A percentile compares a stretch with the other conserved stretches of the same genome.
These are phyloP conservation scores for Phaeosphaeriaceae sp. DNA, from an alignment of 2,329 filamentous ascomycete genomes.

Conservation along the genomic window DNA sequence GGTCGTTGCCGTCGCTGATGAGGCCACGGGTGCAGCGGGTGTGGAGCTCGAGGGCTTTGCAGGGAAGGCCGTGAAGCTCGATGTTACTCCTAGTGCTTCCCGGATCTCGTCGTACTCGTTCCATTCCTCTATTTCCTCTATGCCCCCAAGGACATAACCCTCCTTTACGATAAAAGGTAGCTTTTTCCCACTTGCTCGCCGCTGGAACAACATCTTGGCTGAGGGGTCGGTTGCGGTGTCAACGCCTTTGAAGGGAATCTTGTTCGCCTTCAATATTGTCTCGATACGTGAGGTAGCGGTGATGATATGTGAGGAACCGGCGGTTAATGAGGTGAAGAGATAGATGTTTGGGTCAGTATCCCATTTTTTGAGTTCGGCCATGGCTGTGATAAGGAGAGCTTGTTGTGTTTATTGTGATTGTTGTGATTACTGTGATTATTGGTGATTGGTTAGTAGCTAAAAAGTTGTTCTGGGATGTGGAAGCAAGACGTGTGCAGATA, in stretches of 20 bases:
- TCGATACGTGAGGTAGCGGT: slow-evolving; percentile 95
- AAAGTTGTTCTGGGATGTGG: too few species aligned
- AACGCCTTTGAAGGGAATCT: slow-evolving; percentile 89
- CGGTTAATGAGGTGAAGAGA: slow-evolving; percentile 94
- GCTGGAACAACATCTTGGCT: slow-evolving; percentile 86
- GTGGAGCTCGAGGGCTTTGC: slow-evolving; percentile 28
- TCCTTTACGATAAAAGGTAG: slow-evolving; percentile 88
- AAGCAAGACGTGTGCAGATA: not conserved
- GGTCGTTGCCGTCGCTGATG: slow-evolving; percentile 12
- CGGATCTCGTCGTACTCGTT: slow-evolving; percentile 98
- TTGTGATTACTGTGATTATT: too few species aligned
- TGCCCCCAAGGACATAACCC: slow-evolving; percentile 86
- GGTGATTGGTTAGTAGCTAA: too few species aligned
- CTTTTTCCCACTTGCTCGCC: slow-evolving; percentile 84
- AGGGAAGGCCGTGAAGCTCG: slow-evolving; percentile 40
- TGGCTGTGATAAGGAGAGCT: slow-evolving; percentile 26
- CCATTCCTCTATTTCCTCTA: slow-evolving; percentile 96
- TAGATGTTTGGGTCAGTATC: slow-evolving; percentile 68
- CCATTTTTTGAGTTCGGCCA: slow-evolving; percentile 51
- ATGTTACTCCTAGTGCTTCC: slow-evolving; percentile 70
- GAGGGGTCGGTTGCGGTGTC: slow-evolving; percentile 91
- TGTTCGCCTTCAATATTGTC: slow-evolving; percentile 94
- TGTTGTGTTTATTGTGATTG: too few species aligned
- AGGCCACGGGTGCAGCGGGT: slow-evolving; percentile 10
- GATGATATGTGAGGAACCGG: slow-evolving; percentile 93